Percentiles rank a stretch among this genome's conserved stretches.
Evolutionary conservation across 805 yeast genomes (phyloP).

Genomic region (Tetrapisispora nanseiensis): DNA sequence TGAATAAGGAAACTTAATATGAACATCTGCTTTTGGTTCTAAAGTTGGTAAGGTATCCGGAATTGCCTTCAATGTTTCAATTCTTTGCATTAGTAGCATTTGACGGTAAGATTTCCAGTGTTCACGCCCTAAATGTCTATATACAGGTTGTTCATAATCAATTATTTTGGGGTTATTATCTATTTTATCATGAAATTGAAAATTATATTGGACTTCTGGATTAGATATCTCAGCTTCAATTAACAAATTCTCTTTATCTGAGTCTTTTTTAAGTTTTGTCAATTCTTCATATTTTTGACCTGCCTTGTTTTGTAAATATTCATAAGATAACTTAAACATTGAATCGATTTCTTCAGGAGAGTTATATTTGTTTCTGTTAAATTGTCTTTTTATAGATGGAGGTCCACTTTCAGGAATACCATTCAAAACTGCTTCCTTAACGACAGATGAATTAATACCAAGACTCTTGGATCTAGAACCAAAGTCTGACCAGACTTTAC

Average conservation of each 20-base stretch:
- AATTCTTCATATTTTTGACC: slow-evolving; percentile 29
- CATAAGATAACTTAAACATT: slow-evolving; percentile 62
- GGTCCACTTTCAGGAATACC: slow-evolving; percentile 40
- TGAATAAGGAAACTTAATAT: slow-evolving; percentile 64
- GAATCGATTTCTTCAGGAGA: slow-evolving; percentile 64
- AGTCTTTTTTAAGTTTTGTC: slow-evolving; percentile 14
- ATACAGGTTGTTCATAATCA: slow-evolving; percentile 73
- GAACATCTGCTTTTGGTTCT: slow-evolving; percentile 68
- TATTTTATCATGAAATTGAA: slow-evolving; percentile 34
- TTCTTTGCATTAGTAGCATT: slow-evolving; percentile 83
- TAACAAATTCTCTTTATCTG: slow-evolving; percentile 28
- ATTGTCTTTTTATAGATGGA: slow-evolving; percentile 36
- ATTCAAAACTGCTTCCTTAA: slow-evolving; percentile 27
- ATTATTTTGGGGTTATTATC: slow-evolving; percentile 36
- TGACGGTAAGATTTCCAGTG: slow-evolving; percentile 65
- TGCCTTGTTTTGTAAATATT: slow-evolving; percentile 42
- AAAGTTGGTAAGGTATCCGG: slow-evolving; percentile 93
- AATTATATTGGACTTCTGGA: slow-evolving; percentile 78
- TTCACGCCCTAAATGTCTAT: slow-evolving; percentile 53
- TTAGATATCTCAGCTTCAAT: slow-evolving; percentile 61
- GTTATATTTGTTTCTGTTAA: slow-evolving; percentile 43
- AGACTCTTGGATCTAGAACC: slow-evolving; percentile 21
- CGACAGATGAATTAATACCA: slow-evolving; percentile 17
- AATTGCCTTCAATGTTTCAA: slow-evolving; percentile 73
- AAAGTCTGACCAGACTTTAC: slow-evolving; percentile 25